These are phyloP conservation scores for Hemerocallis citrina DNA, from an alignment of 106 monocot species.

Conservation along the genomic window DNA sequence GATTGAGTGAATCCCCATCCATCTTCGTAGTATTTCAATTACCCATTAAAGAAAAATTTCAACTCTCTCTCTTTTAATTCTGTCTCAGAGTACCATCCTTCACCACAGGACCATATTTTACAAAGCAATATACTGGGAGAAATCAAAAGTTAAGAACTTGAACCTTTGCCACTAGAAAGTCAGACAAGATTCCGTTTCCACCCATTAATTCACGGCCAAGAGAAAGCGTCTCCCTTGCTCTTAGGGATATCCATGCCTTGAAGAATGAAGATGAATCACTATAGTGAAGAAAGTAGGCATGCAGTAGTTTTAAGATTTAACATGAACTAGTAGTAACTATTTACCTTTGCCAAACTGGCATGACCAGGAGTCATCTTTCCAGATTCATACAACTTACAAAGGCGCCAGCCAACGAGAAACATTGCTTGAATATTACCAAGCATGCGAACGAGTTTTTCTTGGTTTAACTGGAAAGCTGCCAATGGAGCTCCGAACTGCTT, in stretches of 20 bases:
- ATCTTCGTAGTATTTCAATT: no score
- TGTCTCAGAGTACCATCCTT: no score
- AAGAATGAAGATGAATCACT: not conserved
- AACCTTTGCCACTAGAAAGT: constrained; percentile 97
- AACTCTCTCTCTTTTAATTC: no score
- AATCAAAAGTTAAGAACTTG: not conserved
- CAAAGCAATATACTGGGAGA: no score
- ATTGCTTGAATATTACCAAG: constrained; percentile 95
- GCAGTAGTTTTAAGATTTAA: not conserved
- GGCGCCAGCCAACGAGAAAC: constrained; percentile 92
- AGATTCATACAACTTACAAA: constrained; percentile 92
- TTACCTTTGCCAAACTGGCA: constrained; percentile 87
- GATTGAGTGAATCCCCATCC: not conserved
- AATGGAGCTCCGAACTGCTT: constrained; percentile 93
- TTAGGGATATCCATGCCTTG: constrained; percentile 82
- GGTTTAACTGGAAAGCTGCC: constrained; percentile 86
- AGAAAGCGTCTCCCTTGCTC: constrained; percentile 75
- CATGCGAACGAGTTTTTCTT: constrained; percentile 88
- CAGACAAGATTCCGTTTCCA: constrained; percentile 90
- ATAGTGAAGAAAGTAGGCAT: not conserved
- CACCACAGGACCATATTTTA: no score
- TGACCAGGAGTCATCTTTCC: constrained; percentile 95
- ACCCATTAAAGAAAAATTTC: no score
- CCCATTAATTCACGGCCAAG: constrained; percentile 84
- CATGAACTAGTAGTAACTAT: not conserved